phyloP scores from a whole-genome alignment of 2,329 filamentous ascomycete species.

The Talaromyces sp. region DNA sequence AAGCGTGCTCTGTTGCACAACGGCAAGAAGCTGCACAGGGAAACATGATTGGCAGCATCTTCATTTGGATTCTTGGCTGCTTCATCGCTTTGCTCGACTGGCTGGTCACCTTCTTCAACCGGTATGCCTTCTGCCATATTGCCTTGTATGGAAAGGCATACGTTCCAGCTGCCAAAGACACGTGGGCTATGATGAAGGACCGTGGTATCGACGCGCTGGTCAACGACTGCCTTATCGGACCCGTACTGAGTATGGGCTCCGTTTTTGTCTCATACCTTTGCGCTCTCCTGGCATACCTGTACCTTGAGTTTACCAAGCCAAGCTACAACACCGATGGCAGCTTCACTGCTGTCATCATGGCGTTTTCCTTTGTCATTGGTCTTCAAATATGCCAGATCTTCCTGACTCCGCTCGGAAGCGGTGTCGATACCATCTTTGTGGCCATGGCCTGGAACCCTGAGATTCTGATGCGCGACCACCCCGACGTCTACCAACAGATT shows the following conservation, averaged over 20 bases:
- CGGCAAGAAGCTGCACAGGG: conserved; percentile 61
- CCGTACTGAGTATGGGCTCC: conserved; percentile 69
- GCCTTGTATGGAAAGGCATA: conserved; percentile 89
- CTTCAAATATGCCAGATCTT: conserved; percentile 87
- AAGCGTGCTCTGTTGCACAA: conserved; percentile 74
- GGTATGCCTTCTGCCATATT: conserved; percentile 89
- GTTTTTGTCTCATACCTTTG: conserved; percentile 81
- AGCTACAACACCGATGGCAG: conserved; percentile 64
- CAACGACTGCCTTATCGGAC: conserved; percentile 79
- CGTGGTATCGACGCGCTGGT: conserved; percentile 86
- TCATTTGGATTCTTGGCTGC: conserved; percentile 74
- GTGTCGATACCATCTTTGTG: conserved; percentile 90
- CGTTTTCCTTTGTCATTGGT: conserved; percentile 84
- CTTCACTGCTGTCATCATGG: conserved; percentile 74
- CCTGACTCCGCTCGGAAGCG: conserved; percentile 79
- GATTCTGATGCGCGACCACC: conserved; percentile 74
- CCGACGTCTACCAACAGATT: conserved; percentile 75
- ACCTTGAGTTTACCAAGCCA: conserved; percentile 75
- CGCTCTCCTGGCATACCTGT: conserved; percentile 79
- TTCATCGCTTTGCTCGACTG: conserved; percentile 75
- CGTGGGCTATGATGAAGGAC: conserved; percentile 86
- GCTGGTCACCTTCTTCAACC: conserved; percentile 83
- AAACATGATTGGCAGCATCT: conserved; percentile 61
- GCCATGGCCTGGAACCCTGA: conserved; percentile 62
- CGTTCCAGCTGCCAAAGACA: conserved; percentile 79